A percentile compares a stretch with the other conserved stretches of the same genome.
These are phyloP conservation scores for Parietaria judaica DNA, from an alignment of 306 rosid genomes.

Conservation along the genomic window DNA sequence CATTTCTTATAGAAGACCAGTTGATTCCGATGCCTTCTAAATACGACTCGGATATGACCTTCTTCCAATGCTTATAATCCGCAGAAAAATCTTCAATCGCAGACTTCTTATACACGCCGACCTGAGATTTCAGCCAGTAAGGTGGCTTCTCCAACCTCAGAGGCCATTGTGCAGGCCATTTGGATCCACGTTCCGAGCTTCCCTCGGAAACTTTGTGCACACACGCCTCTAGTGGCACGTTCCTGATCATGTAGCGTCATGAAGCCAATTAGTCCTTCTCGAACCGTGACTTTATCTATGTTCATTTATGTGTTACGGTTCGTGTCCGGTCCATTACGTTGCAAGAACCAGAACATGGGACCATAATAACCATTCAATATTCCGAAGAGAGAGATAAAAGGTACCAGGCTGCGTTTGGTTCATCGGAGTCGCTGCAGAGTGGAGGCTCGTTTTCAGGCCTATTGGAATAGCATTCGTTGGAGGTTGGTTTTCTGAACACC, in stretches of 20 bases:
- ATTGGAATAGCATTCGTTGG: conserved; percentile 60
- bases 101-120: conserved; percentile 49
- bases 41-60: conserved; percentile 52
- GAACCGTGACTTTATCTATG: not conserved
- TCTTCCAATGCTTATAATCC: conserved; percentile 63
- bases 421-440: conserved; percentile 61
- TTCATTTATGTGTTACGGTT: too few relatives aligned
- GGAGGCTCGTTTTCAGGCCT: conserved; percentile 53
- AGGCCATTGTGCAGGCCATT: conserved; percentile 76
- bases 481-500: conserved; percentile 66
- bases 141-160: conserved; percentile 69
- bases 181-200: conserved; percentile 51
- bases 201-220: conserved; percentile 55
- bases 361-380: too few relatives aligned
- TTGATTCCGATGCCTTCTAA: conserved; percentile 60
- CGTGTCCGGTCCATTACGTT: too few relatives aligned
- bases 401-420: conserved; percentile 73
- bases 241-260: conserved; percentile 35
- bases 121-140: conserved; percentile 63
- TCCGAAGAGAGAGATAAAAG: too few relatives aligned
- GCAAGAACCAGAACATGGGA: too few relatives aligned
- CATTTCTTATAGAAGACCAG: conserved; percentile 75
- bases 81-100: conserved; percentile 53
- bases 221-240: conserved; percentile 57
- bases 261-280: not conserved